Percentiles rank a stretch among this genome's conserved stretches.
These are phyloP conservation scores for Mollisiaceae sp. DNA, from an alignment of 2,329 filamentous ascomycete genomes.

Conservation along the genomic window DNA sequence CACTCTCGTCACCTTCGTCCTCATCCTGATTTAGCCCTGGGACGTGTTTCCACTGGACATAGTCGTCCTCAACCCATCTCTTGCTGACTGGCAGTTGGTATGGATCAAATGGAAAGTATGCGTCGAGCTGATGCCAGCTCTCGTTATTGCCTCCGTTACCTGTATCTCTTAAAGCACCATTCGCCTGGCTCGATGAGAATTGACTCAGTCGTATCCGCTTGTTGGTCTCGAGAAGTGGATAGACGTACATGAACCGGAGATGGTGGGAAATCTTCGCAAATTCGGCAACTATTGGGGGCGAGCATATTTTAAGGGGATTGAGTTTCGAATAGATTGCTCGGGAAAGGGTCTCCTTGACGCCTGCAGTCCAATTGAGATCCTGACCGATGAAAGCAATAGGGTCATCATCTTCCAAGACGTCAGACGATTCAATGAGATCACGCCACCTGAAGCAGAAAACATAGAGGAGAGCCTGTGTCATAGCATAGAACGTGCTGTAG, in stretches of 20 bases:
- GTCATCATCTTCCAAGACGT: slow-evolving; percentile 65
- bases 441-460: slow-evolving; percentile 96
- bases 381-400: slow-evolving; percentile 65
- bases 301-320: slow-evolving; percentile 95
- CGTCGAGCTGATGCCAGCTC: slow-evolving; percentile 82
- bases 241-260: slow-evolving; percentile 88
- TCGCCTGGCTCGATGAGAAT: slow-evolving; percentile 61
- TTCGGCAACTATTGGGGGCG: slow-evolving; percentile 85
- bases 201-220: slow-evolving; percentile 84
- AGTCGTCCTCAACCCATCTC: slow-evolving; percentile 85
- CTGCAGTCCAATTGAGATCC: slow-evolving; percentile 78
- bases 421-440: slow-evolving; percentile 72
- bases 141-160: slow-evolving; percentile 65
- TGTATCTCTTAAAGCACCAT: slow-evolving; percentile 54
- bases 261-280: slow-evolving; percentile 89
- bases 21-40: slow-evolving; percentile 67
- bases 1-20: slow-evolving; percentile 50
- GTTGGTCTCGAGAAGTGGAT: slow-evolving; percentile 86
- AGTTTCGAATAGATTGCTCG: slow-evolving; percentile 85
- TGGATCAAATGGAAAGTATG: slow-evolving; percentile 97
- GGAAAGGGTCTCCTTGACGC: slow-evolving; percentile 74
- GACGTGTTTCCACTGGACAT: slow-evolving; percentile 79
- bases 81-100: slow-evolving; percentile 89
- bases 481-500: slow-evolving; percentile 72
- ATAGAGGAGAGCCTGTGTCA: slow-evolving; percentile 73